Evolutionary conservation across 2,329 filamentous ascomycete genomes (phyloP).

Genomic region (Pseudogymnoascus sp.): DNA sequence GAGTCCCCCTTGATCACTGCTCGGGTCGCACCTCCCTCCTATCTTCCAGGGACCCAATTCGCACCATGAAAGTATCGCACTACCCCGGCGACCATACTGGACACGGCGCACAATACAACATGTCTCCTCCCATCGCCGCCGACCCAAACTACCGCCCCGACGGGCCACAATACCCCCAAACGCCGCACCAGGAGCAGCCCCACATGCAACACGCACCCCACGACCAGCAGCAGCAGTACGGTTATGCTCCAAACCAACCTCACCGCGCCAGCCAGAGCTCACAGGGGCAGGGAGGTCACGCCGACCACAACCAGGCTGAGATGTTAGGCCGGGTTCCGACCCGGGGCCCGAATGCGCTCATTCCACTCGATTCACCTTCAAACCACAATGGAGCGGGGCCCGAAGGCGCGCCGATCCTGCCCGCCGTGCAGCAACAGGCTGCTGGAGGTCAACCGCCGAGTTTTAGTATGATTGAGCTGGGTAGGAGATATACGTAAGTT

Average conservation of each 20-base stretch:
- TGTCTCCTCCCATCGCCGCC: background rate
- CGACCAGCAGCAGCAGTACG: background rate
- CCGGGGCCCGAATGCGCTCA: background rate
- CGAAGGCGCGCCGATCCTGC: background rate
- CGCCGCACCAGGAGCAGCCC: background rate
- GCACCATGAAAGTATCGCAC: conserved; percentile 3
- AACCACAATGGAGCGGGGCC: background rate
- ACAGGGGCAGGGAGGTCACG: background rate
- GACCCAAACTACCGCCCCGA: background rate
- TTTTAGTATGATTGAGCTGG: conserved; percentile 9
- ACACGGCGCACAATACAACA: conserved; percentile 2
- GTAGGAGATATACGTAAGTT: conserved; percentile 9
- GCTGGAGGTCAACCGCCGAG: background rate
- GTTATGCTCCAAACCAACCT: background rate
- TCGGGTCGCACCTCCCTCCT: background rate
- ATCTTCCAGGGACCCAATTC: background rate
- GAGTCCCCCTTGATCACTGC: background rate
- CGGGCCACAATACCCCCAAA: background rate
- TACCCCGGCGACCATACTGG: background rate
- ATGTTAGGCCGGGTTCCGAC: background rate
- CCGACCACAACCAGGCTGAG: background rate
- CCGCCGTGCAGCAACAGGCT: background rate
- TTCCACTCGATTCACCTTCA: conserved; percentile 2
- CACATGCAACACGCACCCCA: background rate
- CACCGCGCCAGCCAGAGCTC: conserved; percentile 1